Conservation (phyloP, 257 asterid genomes). For the Mentha longifolia region DNA sequence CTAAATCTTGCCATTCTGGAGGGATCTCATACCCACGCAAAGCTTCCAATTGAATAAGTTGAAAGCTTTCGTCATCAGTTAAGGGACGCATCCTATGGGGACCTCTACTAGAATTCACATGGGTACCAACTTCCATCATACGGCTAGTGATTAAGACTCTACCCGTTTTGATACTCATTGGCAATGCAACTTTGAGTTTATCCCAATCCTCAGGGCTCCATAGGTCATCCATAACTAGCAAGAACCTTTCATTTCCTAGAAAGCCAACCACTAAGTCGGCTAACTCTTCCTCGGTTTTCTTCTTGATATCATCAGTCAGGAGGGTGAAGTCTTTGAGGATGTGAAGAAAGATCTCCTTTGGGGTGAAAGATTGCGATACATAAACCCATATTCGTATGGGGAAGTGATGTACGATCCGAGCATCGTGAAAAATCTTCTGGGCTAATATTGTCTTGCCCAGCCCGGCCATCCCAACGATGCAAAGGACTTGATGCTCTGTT, state of each 20-base stretch:
- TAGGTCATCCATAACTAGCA: slow-evolving; percentile 44
- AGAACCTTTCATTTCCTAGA: slow-evolving; percentile 19
- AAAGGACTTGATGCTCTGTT: neutral
- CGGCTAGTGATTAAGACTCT: slow-evolving; percentile 39
- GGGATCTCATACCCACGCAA: slow-evolving; percentile 28
- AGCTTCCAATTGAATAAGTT: slow-evolving; percentile 34
- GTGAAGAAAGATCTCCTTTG: neutral
- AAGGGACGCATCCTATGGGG: slow-evolving; percentile 37
- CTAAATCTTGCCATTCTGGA: neutral
- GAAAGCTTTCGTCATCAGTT: slow-evolving; percentile 6
- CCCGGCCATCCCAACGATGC: neutral
- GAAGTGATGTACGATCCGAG: neutral
- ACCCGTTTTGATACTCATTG: slow-evolving; percentile 1
- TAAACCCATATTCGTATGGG: slow-evolving; percentile 5
- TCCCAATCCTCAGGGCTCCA: slow-evolving; percentile 33
- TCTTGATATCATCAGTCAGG: neutral
- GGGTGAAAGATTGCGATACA: slow-evolving; percentile 22
- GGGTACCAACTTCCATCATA: slow-evolving; percentile 12
- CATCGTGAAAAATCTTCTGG: neutral
- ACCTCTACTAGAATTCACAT: neutral
- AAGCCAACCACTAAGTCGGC: neutral
- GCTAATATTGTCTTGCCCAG: neutral
- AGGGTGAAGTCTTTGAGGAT: slow-evolving; percentile 2
- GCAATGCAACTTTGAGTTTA: slow-evolving; percentile 34
- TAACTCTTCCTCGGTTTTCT: neutral